Conservation (phyloP, 1,284 basidiomycete species). For the Pisolithus thermaeus region DNA sequence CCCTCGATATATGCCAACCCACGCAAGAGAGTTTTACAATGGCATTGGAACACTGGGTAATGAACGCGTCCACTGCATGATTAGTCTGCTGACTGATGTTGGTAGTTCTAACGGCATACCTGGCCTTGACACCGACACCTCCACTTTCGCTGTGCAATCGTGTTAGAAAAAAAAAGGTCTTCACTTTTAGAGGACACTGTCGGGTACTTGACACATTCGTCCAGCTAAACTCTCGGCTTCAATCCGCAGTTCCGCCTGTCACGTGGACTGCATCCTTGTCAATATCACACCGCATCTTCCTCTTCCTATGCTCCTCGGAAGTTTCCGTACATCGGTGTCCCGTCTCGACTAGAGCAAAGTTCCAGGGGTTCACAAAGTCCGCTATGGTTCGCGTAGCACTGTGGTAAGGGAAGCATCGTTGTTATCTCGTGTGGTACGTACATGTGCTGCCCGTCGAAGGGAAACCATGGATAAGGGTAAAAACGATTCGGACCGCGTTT, state of each 20-base stretch:
- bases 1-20: constrained; percentile 99
- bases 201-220: constrained; percentile 59
- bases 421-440: too few relatives aligned
- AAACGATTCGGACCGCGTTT: too few relatives aligned
- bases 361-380: constrained; percentile 83
- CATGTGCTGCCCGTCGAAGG: too few relatives aligned
- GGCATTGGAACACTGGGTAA: background rate
- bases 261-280: constrained; percentile 42
- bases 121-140: constrained; percentile 61
- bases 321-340: constrained; percentile 82
- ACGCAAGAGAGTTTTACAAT: background rate
- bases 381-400: background rate
- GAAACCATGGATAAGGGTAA: too few relatives aligned
- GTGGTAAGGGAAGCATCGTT: background rate
- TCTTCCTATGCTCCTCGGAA: constrained; percentile 78
- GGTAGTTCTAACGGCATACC: constrained; percentile 75
- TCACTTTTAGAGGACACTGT: too few relatives aligned
- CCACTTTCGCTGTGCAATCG: constrained; percentile 44
- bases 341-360: constrained; percentile 68
- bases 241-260: constrained; percentile 58
- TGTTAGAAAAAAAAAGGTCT: background rate
- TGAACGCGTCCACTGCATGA: constrained; percentile 73
- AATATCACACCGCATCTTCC: constrained; percentile 53
- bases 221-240: constrained; percentile 37
- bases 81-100: constrained; percentile 98